Conservation (phyloP, 768 basidiomycete genomes). For the Rhizopogon vesiculosus region DNA sequence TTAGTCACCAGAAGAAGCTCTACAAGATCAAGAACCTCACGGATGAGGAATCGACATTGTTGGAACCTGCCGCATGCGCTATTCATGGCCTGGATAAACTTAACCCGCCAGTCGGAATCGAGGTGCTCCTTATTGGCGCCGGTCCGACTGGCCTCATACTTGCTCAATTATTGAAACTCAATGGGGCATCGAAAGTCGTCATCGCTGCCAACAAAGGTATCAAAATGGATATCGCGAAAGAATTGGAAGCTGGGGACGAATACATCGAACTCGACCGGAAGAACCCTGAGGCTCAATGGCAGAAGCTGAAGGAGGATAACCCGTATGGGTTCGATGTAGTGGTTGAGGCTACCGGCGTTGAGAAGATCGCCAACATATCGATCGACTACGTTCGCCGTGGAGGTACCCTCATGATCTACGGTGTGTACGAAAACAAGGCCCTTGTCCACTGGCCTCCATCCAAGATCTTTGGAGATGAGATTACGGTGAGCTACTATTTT, state of each 20-base stretch:
- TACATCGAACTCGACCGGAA: slow-evolving; percentile 82
- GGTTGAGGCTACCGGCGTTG: slow-evolving; percentile 75
- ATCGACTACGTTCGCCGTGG: slow-evolving; percentile 88
- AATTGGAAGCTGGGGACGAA: slow-evolving; percentile 76
- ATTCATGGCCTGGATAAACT: slow-evolving; percentile 91
- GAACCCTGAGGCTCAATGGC: slow-evolving; percentile 75
- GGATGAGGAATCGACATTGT: slow-evolving; percentile 82
- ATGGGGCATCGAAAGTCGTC: slow-evolving; percentile 76
- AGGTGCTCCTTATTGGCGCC: slow-evolving; percentile 84
- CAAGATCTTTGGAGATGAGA: slow-evolving; percentile 76
- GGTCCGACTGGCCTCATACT: slow-evolving; percentile 91
- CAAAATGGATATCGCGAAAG: slow-evolving; percentile 83
- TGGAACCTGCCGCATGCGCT: slow-evolving; percentile 89
- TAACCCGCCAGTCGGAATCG: slow-evolving; percentile 73
- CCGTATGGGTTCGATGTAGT: slow-evolving; percentile 92
- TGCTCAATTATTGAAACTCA: slow-evolving; percentile 81
- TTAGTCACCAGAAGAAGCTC: slow-evolving; percentile 65
- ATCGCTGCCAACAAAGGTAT: slow-evolving; percentile 88
- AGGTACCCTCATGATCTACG: slow-evolving; percentile 84
- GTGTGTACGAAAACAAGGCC: slow-evolving; percentile 86
- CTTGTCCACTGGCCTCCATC: slow-evolving; percentile 82
- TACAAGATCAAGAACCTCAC: slow-evolving; percentile 87
- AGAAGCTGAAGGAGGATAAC: slow-evolving; percentile 70
- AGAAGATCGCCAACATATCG: slow-evolving; percentile 80
- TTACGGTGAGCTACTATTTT: slow-evolving; percentile 35